A percentile compares a stretch with the other conserved stretches of the same genome.
These are phyloP conservation scores for Curvularia sp. DNA, from an alignment of 2,329 filamentous ascomycete species.

Conservation along the genomic window DNA sequence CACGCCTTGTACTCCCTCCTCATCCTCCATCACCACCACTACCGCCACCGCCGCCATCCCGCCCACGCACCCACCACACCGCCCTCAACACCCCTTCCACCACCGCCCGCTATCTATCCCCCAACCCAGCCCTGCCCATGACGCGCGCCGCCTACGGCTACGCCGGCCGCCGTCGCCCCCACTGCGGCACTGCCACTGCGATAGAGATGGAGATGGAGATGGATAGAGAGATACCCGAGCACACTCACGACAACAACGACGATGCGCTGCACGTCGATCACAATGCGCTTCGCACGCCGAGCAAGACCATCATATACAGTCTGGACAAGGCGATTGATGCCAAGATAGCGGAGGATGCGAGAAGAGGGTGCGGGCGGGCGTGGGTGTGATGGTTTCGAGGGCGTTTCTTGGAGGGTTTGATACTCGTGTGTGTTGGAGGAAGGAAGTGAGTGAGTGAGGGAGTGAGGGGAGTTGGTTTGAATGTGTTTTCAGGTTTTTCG, in stretches of 20 bases:
- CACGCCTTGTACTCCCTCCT: neutral
- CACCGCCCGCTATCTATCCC: neutral
- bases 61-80: neutral
- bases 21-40: neutral
- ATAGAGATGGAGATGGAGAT: no score
- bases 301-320: constrained; percentile 29
- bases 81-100: no score
- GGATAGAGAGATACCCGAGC: no score
- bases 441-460: no score
- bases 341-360: constrained; percentile 33
- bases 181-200: no score
- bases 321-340: constrained; percentile 38
- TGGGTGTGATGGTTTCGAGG: no score
- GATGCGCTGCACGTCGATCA: constrained; percentile 10
- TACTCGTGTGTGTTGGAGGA: no score
- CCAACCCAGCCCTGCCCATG: neutral
- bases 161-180: no score
- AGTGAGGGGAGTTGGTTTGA: no score
- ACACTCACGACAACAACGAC: neutral
- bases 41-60: no score
- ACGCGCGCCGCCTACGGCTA: neutral
- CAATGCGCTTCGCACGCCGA: constrained; percentile 31
- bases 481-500: no score
- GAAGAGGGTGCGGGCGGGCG: no score
- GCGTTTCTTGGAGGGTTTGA: constrained; percentile 26